phyloP scores from a whole-genome alignment of 176 grass and related monocot genomes.

The Musa itinerans region DNA sequence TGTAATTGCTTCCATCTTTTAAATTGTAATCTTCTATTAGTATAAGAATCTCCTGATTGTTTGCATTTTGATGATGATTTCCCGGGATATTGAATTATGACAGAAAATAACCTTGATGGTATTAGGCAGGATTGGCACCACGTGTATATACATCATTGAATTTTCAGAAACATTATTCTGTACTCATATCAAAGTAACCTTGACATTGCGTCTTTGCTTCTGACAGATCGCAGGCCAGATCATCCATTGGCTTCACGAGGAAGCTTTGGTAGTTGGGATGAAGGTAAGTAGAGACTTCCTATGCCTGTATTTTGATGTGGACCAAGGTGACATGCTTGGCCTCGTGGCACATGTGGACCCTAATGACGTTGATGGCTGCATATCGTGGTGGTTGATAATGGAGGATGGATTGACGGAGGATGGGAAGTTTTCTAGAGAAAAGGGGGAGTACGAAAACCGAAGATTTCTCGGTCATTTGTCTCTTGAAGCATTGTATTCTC shows the following conservation, averaged over 20 bases:
- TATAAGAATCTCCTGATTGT: no score
- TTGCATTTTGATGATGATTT: no score
- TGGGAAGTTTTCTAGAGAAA: conserved; percentile 30
- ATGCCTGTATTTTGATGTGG: conserved; percentile 71
- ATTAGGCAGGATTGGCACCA: no score
- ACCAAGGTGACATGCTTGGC: conserved; percentile 63
- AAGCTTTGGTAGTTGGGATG: conserved; percentile 70
- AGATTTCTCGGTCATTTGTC: conserved; percentile 69
- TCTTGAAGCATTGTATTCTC: conserved; percentile 59
- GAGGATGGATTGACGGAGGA: conserved; percentile 41
- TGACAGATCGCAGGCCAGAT: conserved; percentile 66
- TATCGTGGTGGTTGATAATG: conserved; percentile 64
- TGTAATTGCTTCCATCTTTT: no score
- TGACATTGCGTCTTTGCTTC: neutral
- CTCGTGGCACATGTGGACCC: conserved; percentile 72
- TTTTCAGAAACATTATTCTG: neutral
- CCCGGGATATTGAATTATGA: neutral
- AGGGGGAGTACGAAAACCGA: conserved; percentile 36
- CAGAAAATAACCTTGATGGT: neutral
- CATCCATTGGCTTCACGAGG: conserved; percentile 83
- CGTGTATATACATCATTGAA: neutral
- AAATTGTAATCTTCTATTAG: no score
- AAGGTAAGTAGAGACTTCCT: conserved; percentile 70
- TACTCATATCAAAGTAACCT: neutral
- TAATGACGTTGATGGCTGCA: conserved; percentile 41